A percentile compares a stretch with the other conserved stretches of the same genome.
Conservation (phyloP, 1,284 basidiomycete species). For the Ganoderma boninense region DNA sequence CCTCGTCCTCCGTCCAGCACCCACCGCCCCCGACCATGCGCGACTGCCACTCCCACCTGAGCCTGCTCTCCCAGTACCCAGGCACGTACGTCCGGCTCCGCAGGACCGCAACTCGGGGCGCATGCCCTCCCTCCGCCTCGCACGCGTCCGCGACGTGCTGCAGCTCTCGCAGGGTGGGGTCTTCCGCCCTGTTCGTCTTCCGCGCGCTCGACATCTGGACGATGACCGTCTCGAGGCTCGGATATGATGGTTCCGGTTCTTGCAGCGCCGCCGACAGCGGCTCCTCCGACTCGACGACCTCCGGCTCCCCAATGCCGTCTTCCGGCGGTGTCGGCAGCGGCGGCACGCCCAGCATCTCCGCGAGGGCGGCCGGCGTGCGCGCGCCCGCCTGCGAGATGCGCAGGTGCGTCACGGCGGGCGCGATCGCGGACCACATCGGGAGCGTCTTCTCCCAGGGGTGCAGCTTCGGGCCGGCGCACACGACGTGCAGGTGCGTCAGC, state of each 20-base stretch:
- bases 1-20: slow-evolving; percentile 29
- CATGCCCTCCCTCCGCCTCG: slow-evolving; percentile 1
- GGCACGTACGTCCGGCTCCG: slow-evolving; percentile 18
- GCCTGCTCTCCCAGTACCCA: slow-evolving; percentile 25
- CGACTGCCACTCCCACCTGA: slow-evolving; percentile 26
- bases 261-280: not conserved
- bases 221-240: slow-evolving; percentile 19
- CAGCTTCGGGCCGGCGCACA: slow-evolving; percentile 25
- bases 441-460: slow-evolving; percentile 32
- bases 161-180: slow-evolving; percentile 16
- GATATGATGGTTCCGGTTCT: slow-evolving; percentile 9
- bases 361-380: slow-evolving; percentile 19
- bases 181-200: slow-evolving; percentile 9
- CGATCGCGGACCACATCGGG: slow-evolving; percentile 25
- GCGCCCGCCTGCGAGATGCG: slow-evolving; percentile 26
- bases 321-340: not conserved
- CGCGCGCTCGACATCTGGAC: slow-evolving; percentile 27
- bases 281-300: not conserved
- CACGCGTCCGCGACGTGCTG: slow-evolving; percentile 17
- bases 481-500: slow-evolving; percentile 28
- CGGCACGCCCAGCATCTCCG: slow-evolving; percentile 24
- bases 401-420: slow-evolving; percentile 26
- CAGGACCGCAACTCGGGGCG: slow-evolving; percentile 16
- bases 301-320: not conserved
- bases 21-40: slow-evolving; percentile 25